Percentiles rank a stretch among this genome's conserved stretches.
These are phyloP conservation scores for Lavandula angustifolia DNA, from an alignment of 257 asterid genomes.

Conservation along the genomic window DNA sequence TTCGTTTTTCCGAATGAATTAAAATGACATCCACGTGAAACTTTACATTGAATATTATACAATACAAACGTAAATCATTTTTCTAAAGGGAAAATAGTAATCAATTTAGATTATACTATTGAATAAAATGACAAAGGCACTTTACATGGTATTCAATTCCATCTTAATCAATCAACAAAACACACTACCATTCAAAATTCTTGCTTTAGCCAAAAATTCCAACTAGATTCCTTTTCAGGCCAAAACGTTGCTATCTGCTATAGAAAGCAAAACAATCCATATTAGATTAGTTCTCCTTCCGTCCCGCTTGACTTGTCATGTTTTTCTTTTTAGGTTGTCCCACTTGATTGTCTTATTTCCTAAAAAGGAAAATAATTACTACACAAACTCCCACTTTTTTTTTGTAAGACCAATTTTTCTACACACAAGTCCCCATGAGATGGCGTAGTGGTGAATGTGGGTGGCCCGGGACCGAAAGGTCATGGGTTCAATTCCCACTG, in stretches of 20 bases:
- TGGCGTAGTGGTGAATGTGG: too few species aligned
- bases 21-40: not conserved
- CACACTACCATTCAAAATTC: slow-evolving; percentile 6
- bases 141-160: not conserved
- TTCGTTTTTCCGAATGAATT: too few species aligned
- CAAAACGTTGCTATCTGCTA: not conserved
- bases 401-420: too few species aligned
- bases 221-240: not conserved
- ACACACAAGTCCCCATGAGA: too few species aligned
- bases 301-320: not conserved
- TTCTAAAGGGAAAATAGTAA: not conserved
- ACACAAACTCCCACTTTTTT: too few species aligned
- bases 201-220: slow-evolving; percentile 9
- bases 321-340: too few species aligned
- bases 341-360: too few species aligned
- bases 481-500: too few species aligned
- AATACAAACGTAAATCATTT: not conserved
- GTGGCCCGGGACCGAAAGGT: too few species aligned
- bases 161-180: slow-evolving; percentile 7
- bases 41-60: not conserved
- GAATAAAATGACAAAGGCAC: not conserved
- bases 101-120: not conserved
- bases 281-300: not conserved
- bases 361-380: too few species aligned
- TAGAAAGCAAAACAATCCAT: not conserved